Conservation (phyloP, 371 early-diverging fungal species). For the Lichtheimia ramosa region DNA sequence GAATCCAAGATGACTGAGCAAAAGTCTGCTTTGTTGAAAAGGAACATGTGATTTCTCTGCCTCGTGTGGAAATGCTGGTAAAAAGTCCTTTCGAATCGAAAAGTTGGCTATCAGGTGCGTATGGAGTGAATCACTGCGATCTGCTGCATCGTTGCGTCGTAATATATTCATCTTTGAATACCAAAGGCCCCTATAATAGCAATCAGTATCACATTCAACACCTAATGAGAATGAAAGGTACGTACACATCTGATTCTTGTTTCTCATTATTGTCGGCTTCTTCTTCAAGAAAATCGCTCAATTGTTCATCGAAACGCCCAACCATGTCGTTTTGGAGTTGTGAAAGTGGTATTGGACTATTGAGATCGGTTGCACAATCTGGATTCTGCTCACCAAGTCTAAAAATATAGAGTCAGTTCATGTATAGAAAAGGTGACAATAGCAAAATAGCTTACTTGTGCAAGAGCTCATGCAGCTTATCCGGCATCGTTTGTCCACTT, state of each 20-base stretch:
- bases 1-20: slow-evolving; percentile 76
- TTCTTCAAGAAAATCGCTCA: slow-evolving; percentile 56
- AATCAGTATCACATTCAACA: background rate
- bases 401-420: background rate
- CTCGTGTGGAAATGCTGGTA: slow-evolving; percentile 52
- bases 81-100: slow-evolving; percentile 58
- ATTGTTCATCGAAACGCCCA: slow-evolving; percentile 33
- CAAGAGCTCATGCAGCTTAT: slow-evolving; percentile 46
- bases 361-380: slow-evolving; percentile 60
- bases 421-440: too few species aligned
- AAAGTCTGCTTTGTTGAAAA: slow-evolving; percentile 66
- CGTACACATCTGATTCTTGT: slow-evolving; percentile 40
- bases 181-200: slow-evolving; percentile 24
- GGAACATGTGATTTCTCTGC: slow-evolving; percentile 55
- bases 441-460: slow-evolving; percentile 28
- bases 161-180: slow-evolving; percentile 50
- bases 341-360: slow-evolving; percentile 41
- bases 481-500: slow-evolving; percentile 8
- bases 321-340: slow-evolving; percentile 35
- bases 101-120: slow-evolving; percentile 42
- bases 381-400: slow-evolving; percentile 63
- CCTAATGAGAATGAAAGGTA: background rate
- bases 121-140: slow-evolving; percentile 26
- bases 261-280: slow-evolving; percentile 48
- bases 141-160: slow-evolving; percentile 24